phyloP scores from a whole-genome alignment of 352 stramenopile genomes.

The Blastocystis sp. region DNA sequence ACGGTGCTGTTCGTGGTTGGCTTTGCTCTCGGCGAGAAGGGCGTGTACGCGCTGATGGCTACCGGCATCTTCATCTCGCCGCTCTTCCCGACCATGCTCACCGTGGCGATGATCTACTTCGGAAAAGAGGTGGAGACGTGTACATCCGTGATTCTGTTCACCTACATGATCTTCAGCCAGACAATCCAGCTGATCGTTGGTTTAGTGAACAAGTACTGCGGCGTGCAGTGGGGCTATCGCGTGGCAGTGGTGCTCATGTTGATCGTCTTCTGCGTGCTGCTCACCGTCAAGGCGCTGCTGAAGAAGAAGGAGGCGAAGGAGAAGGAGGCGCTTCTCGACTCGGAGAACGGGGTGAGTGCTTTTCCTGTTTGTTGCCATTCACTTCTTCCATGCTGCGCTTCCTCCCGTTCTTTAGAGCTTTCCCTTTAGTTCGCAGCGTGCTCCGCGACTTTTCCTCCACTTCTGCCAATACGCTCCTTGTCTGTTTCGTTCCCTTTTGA shows the following conservation, averaged over 20 bases:
- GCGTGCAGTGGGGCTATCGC: conserved; percentile 63
- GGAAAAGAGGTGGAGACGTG: conserved; percentile 44
- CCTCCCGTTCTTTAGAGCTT: background rate
- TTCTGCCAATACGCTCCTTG: conserved; percentile 17
- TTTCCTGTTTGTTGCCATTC: background rate
- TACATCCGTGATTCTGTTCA: conserved; percentile 65
- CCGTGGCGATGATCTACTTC: conserved; percentile 65
- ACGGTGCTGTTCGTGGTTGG: conserved; percentile 39
- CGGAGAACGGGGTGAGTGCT: background rate
- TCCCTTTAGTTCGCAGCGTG: too few relatives aligned
- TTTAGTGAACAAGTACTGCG: conserved; percentile 27
- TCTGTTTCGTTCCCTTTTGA: background rate
- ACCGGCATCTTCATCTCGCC: conserved; percentile 49
- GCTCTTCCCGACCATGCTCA: conserved; percentile 54
- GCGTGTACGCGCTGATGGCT: background rate
- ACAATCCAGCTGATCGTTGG: conserved; percentile 55
- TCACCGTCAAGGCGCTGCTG: background rate
- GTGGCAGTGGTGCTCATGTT: conserved; percentile 44
- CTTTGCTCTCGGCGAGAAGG: conserved; percentile 52
- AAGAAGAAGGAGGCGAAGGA: conserved; percentile 41
- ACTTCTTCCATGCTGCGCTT: background rate
- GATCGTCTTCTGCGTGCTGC: background rate
- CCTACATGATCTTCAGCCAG: conserved; percentile 53
- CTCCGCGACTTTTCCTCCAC: background rate
- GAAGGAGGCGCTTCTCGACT: background rate